Evolutionary conservation across 495 filamentous ascomycete species (phyloP).

Genomic region (Chaetomium tenue): DNA sequence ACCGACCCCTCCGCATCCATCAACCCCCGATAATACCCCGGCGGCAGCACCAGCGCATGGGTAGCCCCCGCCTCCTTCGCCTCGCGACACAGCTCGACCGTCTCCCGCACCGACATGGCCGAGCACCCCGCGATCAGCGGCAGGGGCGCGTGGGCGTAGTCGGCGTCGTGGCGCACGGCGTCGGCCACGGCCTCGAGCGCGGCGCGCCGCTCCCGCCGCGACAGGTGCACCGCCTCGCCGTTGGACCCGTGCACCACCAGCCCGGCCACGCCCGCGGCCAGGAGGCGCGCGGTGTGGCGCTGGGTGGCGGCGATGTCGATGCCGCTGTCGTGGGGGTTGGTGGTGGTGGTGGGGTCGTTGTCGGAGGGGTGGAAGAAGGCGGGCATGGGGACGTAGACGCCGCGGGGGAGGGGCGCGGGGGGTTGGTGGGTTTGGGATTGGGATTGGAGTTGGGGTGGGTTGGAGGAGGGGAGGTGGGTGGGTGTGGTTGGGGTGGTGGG

Average conservation of each 20-base stretch:
- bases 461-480: conserved; percentile 1
- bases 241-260: conserved; percentile 83
- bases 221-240: conserved; percentile 81
- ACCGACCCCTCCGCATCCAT: conserved; percentile 67
- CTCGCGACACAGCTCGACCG: conserved; percentile 75
- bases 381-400: conserved; percentile 68
- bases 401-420: conserved; percentile 32
- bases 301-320: conserved; percentile 66
- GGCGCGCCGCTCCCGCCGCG: conserved; percentile 63
- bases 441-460: conserved; percentile 3
- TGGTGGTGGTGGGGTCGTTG: conserved; percentile 22
- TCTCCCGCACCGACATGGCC: conserved; percentile 81
- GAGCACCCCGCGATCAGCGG: conserved; percentile 68
- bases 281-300: conserved; percentile 69
- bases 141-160: conserved; percentile 64
- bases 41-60: conserved; percentile 80
- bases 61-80: conserved; percentile 74
- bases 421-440: neutral
- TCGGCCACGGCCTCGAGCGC: conserved; percentile 72
- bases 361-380: conserved; percentile 55
- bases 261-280: conserved; percentile 66
- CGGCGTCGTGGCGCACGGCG: conserved; percentile 64
- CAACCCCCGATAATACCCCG: conserved; percentile 76
- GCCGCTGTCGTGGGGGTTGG: conserved; percentile 40
- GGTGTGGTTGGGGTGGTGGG: conserved; percentile 13